Conservation (phyloP, 257 asterid genomes). For the Knoxia roxburghii region DNA sequence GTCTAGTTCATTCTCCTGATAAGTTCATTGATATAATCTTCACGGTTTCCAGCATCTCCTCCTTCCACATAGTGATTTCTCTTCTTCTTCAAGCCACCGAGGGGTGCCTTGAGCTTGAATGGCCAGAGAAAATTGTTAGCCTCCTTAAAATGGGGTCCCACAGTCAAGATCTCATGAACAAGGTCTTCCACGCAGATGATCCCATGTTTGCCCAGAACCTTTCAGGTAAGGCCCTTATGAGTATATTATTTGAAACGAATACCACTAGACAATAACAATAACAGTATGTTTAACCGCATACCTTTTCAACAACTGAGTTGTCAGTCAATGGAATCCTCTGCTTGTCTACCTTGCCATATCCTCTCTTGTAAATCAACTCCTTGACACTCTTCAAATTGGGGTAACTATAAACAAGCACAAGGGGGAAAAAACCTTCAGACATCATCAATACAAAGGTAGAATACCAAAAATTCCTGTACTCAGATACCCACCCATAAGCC, state of each 20-base stretch:
- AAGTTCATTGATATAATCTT: slow-evolving; percentile 51
- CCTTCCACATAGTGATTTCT: slow-evolving; percentile 65
- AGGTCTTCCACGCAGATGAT: slow-evolving; percentile 54
- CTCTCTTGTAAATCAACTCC: slow-evolving; percentile 69
- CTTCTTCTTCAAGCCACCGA: slow-evolving; percentile 65
- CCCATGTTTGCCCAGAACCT: slow-evolving; percentile 49
- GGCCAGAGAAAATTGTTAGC: slow-evolving; percentile 70
- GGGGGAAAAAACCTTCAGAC: background rate
- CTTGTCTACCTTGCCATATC: slow-evolving; percentile 68
- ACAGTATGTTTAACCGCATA: slow-evolving; percentile 10
- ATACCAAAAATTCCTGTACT: background rate
- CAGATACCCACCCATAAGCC: slow-evolving; percentile 47
- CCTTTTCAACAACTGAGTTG: slow-evolving; percentile 62
- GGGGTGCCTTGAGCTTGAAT: slow-evolving; percentile 55
- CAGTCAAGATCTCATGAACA: slow-evolving; percentile 54
- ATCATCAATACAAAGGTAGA: background rate
- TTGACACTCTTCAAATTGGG: slow-evolving; percentile 66
- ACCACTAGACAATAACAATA: background rate
- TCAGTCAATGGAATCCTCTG: slow-evolving; percentile 68
- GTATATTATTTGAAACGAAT: background rate
- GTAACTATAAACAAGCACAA: slow-evolving; percentile 27
- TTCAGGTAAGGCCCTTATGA: background rate
- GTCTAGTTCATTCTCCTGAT: slow-evolving; percentile 63
- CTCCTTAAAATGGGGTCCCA: slow-evolving; percentile 58
- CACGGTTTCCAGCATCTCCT: slow-evolving; percentile 65